These are phyloP conservation scores for Pyricularia grisea DNA, from an alignment of 2,329 filamentous ascomycete species.

Conservation along the genomic window DNA sequence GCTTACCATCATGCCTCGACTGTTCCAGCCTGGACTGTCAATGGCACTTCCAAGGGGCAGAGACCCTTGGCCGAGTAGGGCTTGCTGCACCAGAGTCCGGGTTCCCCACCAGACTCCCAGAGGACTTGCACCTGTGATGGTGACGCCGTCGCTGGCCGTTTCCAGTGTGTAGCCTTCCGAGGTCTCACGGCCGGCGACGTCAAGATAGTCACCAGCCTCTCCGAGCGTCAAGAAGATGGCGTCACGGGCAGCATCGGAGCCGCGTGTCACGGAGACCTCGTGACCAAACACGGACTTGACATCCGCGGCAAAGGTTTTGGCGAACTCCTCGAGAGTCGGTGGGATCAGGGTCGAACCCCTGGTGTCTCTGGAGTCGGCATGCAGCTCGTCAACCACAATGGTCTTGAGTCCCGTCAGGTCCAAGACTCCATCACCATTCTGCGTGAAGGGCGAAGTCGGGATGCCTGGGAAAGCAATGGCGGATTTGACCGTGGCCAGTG, in stretches of 20 bases:
- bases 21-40: slow-evolving; percentile 42
- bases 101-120: slow-evolving; percentile 51
- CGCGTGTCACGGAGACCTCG: slow-evolving; percentile 17
- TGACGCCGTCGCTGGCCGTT: slow-evolving; percentile 27
- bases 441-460: slow-evolving; percentile 4
- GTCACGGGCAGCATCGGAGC: slow-evolving; percentile 1
- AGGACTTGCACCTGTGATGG: slow-evolving; percentile 41
- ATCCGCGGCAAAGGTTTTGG: slow-evolving; percentile 28
- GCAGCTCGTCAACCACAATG: slow-evolving; percentile 34
- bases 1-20: slow-evolving; percentile 32
- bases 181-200: slow-evolving; percentile 34
- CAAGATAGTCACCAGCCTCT: slow-evolving; percentile 26
- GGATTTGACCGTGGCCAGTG: neutral
- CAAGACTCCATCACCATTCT: neutral
- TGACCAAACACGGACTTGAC: slow-evolving; percentile 14
- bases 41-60: slow-evolving; percentile 30
- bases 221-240: slow-evolving; percentile 38
- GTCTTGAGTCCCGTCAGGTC: slow-evolving; percentile 20
- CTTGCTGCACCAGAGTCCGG: slow-evolving; percentile 42
- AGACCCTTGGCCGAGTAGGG: slow-evolving; percentile 26
- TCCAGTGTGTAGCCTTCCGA: slow-evolving; percentile 39
- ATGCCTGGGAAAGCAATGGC: slow-evolving; percentile 5
- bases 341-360: slow-evolving; percentile 41
- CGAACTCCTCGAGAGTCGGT: slow-evolving; percentile 37
- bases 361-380: slow-evolving; percentile 28